phyloP scores from a whole-genome alignment of 116 monocot species.

The Trichopus zeylanicus region DNA sequence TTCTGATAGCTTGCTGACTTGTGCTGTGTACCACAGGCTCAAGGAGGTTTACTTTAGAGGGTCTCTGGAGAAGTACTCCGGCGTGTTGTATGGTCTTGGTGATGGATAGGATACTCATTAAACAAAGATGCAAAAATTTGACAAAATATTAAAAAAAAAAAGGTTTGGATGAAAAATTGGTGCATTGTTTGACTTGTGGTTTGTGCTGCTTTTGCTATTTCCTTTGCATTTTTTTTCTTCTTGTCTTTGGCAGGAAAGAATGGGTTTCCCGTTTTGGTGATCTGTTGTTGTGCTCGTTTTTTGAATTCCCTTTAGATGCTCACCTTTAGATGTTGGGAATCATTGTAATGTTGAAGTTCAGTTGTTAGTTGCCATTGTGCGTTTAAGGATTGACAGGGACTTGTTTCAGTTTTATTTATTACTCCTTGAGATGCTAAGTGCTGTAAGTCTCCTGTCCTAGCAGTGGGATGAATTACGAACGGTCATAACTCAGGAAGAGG shows the following conservation, averaged over 20 bases:
- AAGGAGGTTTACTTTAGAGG: slow-evolving; percentile 41
- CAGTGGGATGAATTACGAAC: no score
- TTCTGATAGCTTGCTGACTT: slow-evolving; percentile 43
- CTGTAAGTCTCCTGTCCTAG: no score
- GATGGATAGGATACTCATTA: slow-evolving; percentile 27
- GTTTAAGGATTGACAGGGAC: background rate
- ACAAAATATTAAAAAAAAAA: slow-evolving; percentile 6
- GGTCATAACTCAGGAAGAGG: no score
- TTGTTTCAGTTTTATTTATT: background rate
- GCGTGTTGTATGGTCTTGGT: slow-evolving; percentile 50
- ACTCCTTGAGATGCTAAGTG: no score
- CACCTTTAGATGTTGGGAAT: no score
- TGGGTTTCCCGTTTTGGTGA: no score
- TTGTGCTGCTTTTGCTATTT: background rate
- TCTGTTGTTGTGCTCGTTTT: no score
- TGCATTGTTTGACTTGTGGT: no score
- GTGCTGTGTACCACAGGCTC: slow-evolving; percentile 30
- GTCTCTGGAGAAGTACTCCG: slow-evolving; percentile 32
- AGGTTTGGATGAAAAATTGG: slow-evolving; percentile 7
- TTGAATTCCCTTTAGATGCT: no score
- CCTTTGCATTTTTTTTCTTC: background rate
- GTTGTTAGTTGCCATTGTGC: background rate
- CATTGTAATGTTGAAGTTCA: background rate
- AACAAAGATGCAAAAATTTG: slow-evolving; percentile 4
- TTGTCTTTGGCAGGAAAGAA: no score